A percentile compares a stretch with the other conserved stretches of the same genome.
phyloP scores from a whole-genome alignment of 345 rosid species.

The Pugionium dolabratum region DNA sequence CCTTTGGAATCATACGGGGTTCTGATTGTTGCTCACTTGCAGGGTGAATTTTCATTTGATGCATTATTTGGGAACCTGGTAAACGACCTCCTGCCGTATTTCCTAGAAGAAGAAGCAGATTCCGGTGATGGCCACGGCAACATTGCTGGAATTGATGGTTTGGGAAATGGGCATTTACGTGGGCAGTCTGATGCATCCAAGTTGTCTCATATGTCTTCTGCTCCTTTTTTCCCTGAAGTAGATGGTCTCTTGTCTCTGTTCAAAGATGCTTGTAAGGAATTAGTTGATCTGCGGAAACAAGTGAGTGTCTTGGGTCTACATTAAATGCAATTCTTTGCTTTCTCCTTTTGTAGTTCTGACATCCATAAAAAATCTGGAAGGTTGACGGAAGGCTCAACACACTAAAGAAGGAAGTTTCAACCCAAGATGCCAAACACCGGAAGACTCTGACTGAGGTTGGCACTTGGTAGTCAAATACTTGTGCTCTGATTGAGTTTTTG shows the following conservation, averaged over 20 bases:
- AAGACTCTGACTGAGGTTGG: slow-evolving; percentile 91
- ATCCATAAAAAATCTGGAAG: slow-evolving; percentile 44
- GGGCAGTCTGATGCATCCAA: slow-evolving; percentile 48
- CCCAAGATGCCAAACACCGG: slow-evolving; percentile 92
- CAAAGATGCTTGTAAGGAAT: slow-evolving; percentile 86
- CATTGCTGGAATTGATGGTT: slow-evolving; percentile 43
- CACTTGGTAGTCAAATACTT: slow-evolving; percentile 15
- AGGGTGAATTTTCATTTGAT: slow-evolving; percentile 99
- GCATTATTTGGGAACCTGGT: slow-evolving; percentile 92
- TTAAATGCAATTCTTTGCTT: slow-evolving; percentile 1
- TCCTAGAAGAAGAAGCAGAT: slow-evolving; percentile 79
- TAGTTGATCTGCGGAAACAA: slow-evolving; percentile 89
- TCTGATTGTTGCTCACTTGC: slow-evolving; percentile 19
- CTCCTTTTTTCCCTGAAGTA: slow-evolving; percentile 94
- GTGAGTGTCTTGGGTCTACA: slow-evolving; percentile 38
- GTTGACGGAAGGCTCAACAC: slow-evolving; percentile 84
- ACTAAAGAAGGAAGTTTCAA: slow-evolving; percentile 87
- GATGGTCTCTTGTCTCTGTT: slow-evolving; percentile 82
- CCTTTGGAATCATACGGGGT: slow-evolving; percentile 2
- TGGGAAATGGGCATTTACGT: slow-evolving; percentile 69
- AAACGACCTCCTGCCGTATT: slow-evolving; percentile 76
- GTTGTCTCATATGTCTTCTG: not conserved
- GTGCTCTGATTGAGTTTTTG: not conserved
- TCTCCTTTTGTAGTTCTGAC: slow-evolving; percentile 20
- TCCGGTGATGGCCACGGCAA: slow-evolving; percentile 53